These are phyloP conservation scores for Acer saccharum DNA, from an alignment of 345 rosid genomes.

Conservation along the genomic window DNA sequence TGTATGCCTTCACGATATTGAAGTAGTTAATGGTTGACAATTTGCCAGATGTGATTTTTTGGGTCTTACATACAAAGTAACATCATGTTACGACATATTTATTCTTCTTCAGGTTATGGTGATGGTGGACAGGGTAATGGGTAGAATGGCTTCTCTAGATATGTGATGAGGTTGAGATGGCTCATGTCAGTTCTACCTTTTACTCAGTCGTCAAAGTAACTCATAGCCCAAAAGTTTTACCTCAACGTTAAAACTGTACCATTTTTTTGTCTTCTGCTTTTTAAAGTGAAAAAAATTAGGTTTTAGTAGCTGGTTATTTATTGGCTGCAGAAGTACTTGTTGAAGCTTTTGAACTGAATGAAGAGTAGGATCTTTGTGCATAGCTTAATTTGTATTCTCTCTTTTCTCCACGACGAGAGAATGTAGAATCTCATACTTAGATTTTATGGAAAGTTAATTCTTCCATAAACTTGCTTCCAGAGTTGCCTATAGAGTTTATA, in stretches of 20 bases:
- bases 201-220: not conserved
- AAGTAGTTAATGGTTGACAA: not conserved
- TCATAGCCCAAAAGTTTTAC: not conserved
- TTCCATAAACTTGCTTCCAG: not conserved
- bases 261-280: not conserved
- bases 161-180: slow-evolving; percentile 9
- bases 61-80: not conserved
- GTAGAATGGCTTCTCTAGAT: slow-evolving; percentile 6
- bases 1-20: not conserved
- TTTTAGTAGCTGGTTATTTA: not conserved
- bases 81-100: not conserved
- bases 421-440: not conserved
- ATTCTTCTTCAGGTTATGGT: slow-evolving; percentile 12
- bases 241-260: not conserved
- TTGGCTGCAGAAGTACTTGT: not conserved
- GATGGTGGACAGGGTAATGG: not conserved
- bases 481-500: not conserved
- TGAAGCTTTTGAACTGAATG: not conserved
- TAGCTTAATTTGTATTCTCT: not conserved
- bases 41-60: not conserved
- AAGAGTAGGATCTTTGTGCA: not conserved
- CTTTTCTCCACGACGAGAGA: not conserved
- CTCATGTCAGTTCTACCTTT: slow-evolving; percentile 13
- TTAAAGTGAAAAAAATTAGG: not conserved
- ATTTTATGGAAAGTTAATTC: not conserved